These are phyloP conservation scores for Fusarium nanum DNA, from an alignment of 2,329 filamentous ascomycete genomes.

Conservation along the genomic window DNA sequence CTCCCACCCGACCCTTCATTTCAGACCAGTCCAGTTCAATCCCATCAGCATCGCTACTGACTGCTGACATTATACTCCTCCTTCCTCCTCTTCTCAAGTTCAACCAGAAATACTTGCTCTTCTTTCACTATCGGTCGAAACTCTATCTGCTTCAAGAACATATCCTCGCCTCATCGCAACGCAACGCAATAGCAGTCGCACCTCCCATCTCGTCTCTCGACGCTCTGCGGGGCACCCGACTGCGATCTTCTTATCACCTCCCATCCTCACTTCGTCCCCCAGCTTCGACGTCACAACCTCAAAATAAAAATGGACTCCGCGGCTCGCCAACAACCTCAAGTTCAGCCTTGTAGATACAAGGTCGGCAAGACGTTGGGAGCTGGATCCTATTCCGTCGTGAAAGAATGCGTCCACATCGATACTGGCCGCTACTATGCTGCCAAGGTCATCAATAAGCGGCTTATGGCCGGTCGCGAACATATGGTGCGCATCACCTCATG, in stretches of 20 bases:
- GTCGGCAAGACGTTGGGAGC: constrained; percentile 97
- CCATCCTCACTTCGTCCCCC: constrained; percentile 1
- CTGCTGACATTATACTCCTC: constrained; percentile 17
- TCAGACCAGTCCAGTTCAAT: constrained; percentile 1
- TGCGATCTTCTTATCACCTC: constrained; percentile 21
- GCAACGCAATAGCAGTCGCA: not conserved
- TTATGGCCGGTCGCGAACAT: constrained; percentile 97
- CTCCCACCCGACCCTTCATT: constrained; percentile 21
- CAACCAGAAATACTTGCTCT: not conserved
- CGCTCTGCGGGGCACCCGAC: constrained; percentile 32
- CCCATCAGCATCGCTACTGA: constrained; percentile 20
- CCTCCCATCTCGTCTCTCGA: constrained; percentile 5
- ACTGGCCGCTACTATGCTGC: constrained; percentile 98
- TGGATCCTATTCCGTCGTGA: constrained; percentile 97
- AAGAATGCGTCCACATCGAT: constrained; percentile 98
- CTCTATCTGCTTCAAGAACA: not conserved
- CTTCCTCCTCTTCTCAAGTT: constrained; percentile 6
- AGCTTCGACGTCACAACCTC: constrained; percentile 14
- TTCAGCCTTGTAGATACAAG: constrained; percentile 98
- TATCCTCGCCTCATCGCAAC: not conserved
- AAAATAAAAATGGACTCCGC: constrained; percentile 42
- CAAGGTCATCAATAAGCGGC: constrained; percentile 98
- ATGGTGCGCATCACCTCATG: constrained; percentile 73
- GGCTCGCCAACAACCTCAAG: constrained; percentile 62
- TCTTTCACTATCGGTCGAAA: not conserved